Conservation (phyloP, 306 rosid genomes). For the Cucurbita moschata region DNA sequence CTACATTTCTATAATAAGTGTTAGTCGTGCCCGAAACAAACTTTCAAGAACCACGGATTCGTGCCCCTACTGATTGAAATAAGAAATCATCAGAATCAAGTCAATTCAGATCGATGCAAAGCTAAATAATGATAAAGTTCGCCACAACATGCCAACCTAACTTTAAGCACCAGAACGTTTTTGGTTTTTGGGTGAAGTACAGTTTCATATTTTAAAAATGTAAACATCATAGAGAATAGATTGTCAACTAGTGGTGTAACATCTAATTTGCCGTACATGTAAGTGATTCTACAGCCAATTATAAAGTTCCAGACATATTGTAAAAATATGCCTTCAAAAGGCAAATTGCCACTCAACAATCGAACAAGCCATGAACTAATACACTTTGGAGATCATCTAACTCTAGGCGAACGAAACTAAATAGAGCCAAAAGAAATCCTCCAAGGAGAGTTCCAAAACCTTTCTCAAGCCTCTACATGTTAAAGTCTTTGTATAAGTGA, state of each 20-base stretch:
- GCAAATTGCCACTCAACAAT: neutral
- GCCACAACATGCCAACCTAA: neutral
- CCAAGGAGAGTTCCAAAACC: neutral
- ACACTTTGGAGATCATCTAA: neutral
- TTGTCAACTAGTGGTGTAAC: neutral
- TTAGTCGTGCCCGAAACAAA: neutral
- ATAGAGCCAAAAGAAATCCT: neutral
- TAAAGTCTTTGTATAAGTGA: neutral
- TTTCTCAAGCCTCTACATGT: neutral
- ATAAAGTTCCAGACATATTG: neutral
- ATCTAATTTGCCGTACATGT: neutral
- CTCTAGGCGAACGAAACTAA: neutral
- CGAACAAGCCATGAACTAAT: neutral
- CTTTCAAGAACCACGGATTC: constrained; percentile 1
- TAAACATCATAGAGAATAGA: neutral
- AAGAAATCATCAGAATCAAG: neutral
- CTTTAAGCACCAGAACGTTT: neutral
- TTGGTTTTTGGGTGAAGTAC: neutral
- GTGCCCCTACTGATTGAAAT: neutral
- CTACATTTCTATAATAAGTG: neutral
- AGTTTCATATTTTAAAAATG: neutral
- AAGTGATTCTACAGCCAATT: neutral
- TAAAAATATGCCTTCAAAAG: neutral
- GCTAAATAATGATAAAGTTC: neutral
- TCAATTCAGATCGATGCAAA: neutral